These are phyloP conservation scores for Capniomyces stellatus DNA, from an alignment of 371 early-diverging fungal genomes.

Conservation along the genomic window DNA sequence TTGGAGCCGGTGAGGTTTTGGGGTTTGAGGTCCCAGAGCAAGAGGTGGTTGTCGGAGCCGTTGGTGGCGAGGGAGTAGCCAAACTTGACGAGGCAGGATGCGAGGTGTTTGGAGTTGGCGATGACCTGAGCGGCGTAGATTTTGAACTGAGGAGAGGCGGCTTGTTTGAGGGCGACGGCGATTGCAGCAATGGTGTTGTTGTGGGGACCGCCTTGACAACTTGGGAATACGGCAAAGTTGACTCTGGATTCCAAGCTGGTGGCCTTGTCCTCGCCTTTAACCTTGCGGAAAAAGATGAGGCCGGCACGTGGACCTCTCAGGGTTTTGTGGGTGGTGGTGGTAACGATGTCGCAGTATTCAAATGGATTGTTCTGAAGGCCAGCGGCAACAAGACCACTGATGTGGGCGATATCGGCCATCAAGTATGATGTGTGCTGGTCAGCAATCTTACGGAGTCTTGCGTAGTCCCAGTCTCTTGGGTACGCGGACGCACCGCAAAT, in stretches of 20 bases:
- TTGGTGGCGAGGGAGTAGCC: slow-evolving; percentile 86
- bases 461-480: slow-evolving; percentile 96
- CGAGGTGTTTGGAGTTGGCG: slow-evolving; percentile 71
- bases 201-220: slow-evolving; percentile 98
- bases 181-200: slow-evolving; percentile 99
- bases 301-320: slow-evolving; percentile 98
- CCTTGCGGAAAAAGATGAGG: slow-evolving; percentile 93
- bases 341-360: slow-evolving; percentile 95
- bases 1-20: slow-evolving; percentile 69
- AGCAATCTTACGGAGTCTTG: slow-evolving; percentile 80
- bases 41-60: slow-evolving; percentile 89
- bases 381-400: slow-evolving; percentile 84
- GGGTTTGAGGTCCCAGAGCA: slow-evolving; percentile 82
- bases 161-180: slow-evolving; percentile 96
- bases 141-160: slow-evolving; percentile 78
- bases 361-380: slow-evolving; percentile 82
- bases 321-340: slow-evolving; percentile 99
- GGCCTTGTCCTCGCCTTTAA: slow-evolving; percentile 36
- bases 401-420: slow-evolving; percentile 98
- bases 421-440: slow-evolving; percentile 84
- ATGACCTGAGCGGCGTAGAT: slow-evolving; percentile 86
- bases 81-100: slow-evolving; percentile 40
- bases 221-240: slow-evolving; percentile 98
- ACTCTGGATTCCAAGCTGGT: slow-evolving; percentile 78
- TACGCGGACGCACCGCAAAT: slow-evolving; percentile 98